phyloP scores from a whole-genome alignment of 192 early-diverging fungal species.

The Geosiphon pyriformis region DNA sequence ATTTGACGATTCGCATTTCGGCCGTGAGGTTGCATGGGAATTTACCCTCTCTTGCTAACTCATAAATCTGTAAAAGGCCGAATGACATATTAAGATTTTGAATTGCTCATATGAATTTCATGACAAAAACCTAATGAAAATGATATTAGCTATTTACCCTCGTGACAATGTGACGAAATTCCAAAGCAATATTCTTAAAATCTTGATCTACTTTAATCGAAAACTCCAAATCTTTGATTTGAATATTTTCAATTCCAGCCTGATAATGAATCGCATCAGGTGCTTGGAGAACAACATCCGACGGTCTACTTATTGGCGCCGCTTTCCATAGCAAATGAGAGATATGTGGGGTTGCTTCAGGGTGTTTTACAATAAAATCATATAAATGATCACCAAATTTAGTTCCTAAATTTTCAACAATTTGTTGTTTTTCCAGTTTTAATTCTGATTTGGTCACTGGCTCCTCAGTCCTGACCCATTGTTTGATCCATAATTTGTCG shows the following conservation, averaged over 20 bases:
- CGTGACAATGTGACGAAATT: slow-evolving; percentile 5
- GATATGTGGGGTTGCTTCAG: slow-evolving; percentile 24
- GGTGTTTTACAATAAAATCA: slow-evolving; percentile 19
- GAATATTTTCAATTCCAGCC: slow-evolving; percentile 28
- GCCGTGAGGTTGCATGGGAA: slow-evolving; percentile 26
- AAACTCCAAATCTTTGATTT: slow-evolving; percentile 26
- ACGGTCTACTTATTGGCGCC: not conserved
- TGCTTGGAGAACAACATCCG: slow-evolving; percentile 2
- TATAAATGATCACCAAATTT: slow-evolving; percentile 20
- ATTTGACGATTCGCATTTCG: slow-evolving; percentile 35
- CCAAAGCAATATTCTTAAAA: slow-evolving; percentile 28
- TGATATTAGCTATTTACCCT: not conserved
- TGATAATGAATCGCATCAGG: slow-evolving; percentile 33
- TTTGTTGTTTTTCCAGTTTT: not conserved
- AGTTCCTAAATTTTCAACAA: slow-evolving; percentile 7
- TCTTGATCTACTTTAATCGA: slow-evolving; percentile 28
- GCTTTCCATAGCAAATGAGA: slow-evolving; percentile 5
- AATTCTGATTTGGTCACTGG: not conserved
- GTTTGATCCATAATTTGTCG: slow-evolving; percentile 37
- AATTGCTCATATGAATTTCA: not conserved
- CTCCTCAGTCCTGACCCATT: slow-evolving; percentile 28
- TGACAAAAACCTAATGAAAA: not conserved
- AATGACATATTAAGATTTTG: not conserved
- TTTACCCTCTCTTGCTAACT: slow-evolving; percentile 11
- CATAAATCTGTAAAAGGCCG: slow-evolving; percentile 20